Percentiles rank a stretch among this genome's conserved stretches.
These are phyloP conservation scores for Punctularia strigosozonata DNA, from an alignment of 768 basidiomycete genomes.

Conservation along the genomic window DNA sequence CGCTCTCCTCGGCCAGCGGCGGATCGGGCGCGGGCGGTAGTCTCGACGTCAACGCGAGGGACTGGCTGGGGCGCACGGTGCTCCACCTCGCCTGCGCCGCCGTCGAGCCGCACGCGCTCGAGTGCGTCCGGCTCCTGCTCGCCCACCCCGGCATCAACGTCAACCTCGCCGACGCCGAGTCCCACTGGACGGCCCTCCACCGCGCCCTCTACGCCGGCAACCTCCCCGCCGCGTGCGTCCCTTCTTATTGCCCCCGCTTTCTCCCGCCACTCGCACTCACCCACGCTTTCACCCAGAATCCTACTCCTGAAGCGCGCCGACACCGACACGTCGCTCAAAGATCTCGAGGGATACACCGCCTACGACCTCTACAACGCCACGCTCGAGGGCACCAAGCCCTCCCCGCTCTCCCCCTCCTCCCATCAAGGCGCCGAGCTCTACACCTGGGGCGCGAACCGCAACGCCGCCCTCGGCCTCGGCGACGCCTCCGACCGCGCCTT, in stretches of 20 bases:
- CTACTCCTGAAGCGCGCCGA: slow-evolving; percentile 68
- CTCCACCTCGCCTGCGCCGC: slow-evolving; percentile 73
- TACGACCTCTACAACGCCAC: slow-evolving; percentile 93
- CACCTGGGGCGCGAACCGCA: slow-evolving; percentile 84
- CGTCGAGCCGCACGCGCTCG: slow-evolving; percentile 46
- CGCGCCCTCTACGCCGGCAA: slow-evolving; percentile 77
- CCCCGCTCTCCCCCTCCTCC: slow-evolving; percentile 3
- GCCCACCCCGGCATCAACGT: slow-evolving; percentile 66
- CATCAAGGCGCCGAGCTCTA: slow-evolving; percentile 45
- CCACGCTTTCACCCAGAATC: slow-evolving; percentile 36
- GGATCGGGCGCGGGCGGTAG: slow-evolving; percentile 4
- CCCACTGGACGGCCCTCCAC: slow-evolving; percentile 86
- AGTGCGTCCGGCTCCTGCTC: slow-evolving; percentile 70
- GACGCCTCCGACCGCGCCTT: slow-evolving; percentile 67
- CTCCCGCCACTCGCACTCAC: slow-evolving; percentile 3
- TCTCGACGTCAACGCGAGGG: slow-evolving; percentile 59
- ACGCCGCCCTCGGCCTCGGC: slow-evolving; percentile 79
- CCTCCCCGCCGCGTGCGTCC: slow-evolving; percentile 50
- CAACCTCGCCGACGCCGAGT: slow-evolving; percentile 74
- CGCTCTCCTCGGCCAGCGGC: slow-evolving; percentile 16
- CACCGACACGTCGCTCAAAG: slow-evolving; percentile 62
- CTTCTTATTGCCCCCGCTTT: neutral
- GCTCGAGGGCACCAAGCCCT: slow-evolving; percentile 58
- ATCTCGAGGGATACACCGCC: slow-evolving; percentile 81
- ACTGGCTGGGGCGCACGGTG: slow-evolving; percentile 62